These are phyloP conservation scores for Allium cepa DNA, from an alignment of 106 monocot species.

Conservation along the genomic window DNA sequence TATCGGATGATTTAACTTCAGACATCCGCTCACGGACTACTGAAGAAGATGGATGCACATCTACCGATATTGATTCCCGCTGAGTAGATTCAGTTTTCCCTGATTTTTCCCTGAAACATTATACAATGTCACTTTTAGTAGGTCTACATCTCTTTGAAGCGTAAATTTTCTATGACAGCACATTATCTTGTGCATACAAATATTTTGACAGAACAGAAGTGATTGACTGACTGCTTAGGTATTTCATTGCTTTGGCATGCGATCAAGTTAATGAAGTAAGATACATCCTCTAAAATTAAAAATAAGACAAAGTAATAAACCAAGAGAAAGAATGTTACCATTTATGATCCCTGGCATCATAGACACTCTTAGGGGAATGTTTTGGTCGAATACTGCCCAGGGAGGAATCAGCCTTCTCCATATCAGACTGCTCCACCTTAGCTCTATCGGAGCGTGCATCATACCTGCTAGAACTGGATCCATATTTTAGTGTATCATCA, in stretches of 20 bases:
- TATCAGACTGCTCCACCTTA: conserved; percentile 12
- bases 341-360: conserved; percentile 38
- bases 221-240: no score
- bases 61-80: conserved; percentile 25
- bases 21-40: conserved; percentile 23
- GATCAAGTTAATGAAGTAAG: no score
- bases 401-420: conserved; percentile 31
- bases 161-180: no score
- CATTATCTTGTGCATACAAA: no score
- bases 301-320: not conserved
- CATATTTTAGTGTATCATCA: conserved; percentile 28
- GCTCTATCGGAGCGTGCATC: conserved; percentile 18
- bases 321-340: conserved; percentile 20
- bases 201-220: no score
- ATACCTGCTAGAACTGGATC: conserved; percentile 12
- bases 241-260: no score
- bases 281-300: no score
- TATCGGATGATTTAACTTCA: conserved; percentile 24
- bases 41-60: conserved; percentile 16
- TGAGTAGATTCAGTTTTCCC: conserved; percentile 31
- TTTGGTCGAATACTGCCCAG: conserved; percentile 22
- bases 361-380: conserved; percentile 31
- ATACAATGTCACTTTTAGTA: not conserved
- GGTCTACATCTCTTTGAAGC: no score
- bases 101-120: conserved; percentile 32